Base-by-base conservation (phyloP, 345 rosid species). In the Alliaria petiolata region DNA sequence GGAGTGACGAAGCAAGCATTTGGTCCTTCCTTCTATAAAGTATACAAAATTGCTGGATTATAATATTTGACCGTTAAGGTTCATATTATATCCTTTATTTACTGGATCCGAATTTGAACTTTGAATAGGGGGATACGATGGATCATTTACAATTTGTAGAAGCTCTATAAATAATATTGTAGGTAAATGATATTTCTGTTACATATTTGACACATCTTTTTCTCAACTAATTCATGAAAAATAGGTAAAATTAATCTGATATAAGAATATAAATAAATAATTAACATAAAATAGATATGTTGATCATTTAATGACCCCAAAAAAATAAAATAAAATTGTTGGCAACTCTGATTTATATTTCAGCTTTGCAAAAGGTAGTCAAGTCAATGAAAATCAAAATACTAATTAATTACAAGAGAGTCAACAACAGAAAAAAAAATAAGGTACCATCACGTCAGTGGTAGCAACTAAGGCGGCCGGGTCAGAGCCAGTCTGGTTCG, bases 391-490 rank as follows among this genome's bases (percentile, higher is more conserved):
- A 58, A 69, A 22, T 46, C 13, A 33, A 26, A 17, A 17, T 2
- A 54, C 69, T 42, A 51, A 40, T 9, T 53, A 53, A 25, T 44
- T 45, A 62, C 70, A 72, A 34, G 53, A 34, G 6, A 16, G 56
- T 31, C 34, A 30, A 42, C 49, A 19, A 15, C 5, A 51, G 5
- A 20, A 44, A 8, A 44, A n/a, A 1, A 17, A 56, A 46, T 13
- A 26, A 51, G 28, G 47, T 46, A 38, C 28, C 42, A 35, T 60
- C 25, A 50, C 44, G 60, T 13, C 16, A 59, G 36, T 51, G 45
- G 19, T 33, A 67, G 17, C 53, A 40, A 28, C 12, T 20, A 47
- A 40, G 13, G 16, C 17, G 43, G 30, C 47, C 4, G 30, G 44
- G 40, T 51, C 20, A 71, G n/a, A 52, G 55, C 54, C 15, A 12